Conservation (phyloP, 2,329 filamentous ascomycete genomes). For the Fusarium palustre region DNA sequence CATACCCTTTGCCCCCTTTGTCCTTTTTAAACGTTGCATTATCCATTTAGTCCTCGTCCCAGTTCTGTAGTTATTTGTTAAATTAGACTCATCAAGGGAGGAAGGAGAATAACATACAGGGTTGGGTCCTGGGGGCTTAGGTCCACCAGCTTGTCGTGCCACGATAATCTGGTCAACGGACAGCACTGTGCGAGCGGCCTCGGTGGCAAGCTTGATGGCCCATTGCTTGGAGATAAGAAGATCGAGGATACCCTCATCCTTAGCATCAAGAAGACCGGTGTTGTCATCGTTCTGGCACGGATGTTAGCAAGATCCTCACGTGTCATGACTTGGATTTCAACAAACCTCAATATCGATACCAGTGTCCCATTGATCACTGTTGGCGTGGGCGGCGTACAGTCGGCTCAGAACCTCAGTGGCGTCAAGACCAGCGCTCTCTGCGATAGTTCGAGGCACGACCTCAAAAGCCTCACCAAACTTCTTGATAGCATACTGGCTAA, state of each 20-base stretch:
- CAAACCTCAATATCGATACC: constrained; percentile 90
- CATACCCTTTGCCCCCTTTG: constrained; percentile 39
- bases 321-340: neutral
- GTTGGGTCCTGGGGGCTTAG: constrained; percentile 95
- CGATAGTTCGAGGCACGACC: constrained; percentile 92
- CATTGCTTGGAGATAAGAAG: constrained; percentile 92
- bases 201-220: constrained; percentile 97
- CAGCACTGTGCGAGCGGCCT: constrained; percentile 91
- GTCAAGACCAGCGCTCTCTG: constrained; percentile 94
- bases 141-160: constrained; percentile 94
- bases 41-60: constrained; percentile 69
- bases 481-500: constrained; percentile 96
- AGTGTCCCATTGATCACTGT: constrained; percentile 87
- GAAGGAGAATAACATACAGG: constrained; percentile 62
- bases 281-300: constrained; percentile 74
- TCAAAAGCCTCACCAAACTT: constrained; percentile 98
- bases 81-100: constrained; percentile 18
- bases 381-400: constrained; percentile 92
- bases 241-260: constrained; percentile 90
- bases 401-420: constrained; percentile 95
- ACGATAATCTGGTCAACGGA: constrained; percentile 99
- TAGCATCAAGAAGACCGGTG: constrained; percentile 85
- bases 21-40: constrained; percentile 40
- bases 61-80: constrained; percentile 61
- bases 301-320: constrained; percentile 37